Conservation (phyloP, 2,329 filamentous ascomycete species). For the Aspergillus awamori region DNA sequence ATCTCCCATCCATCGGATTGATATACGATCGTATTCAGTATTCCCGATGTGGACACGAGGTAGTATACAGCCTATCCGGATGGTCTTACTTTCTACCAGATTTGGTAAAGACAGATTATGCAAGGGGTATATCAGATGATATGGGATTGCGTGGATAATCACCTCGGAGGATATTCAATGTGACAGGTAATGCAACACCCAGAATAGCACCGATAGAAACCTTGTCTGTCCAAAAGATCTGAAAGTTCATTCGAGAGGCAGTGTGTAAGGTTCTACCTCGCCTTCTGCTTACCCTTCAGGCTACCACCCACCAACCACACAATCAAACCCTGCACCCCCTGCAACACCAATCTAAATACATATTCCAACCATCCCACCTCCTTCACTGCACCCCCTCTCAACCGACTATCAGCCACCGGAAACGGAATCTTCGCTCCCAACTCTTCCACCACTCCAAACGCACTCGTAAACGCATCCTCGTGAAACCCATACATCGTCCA, state of each 20-base stretch:
- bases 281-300: not conserved
- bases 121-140: too few species aligned
- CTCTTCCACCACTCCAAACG: not conserved
- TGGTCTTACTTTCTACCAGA: too few species aligned
- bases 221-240: not conserved
- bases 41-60: too few species aligned
- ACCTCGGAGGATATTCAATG: too few species aligned
- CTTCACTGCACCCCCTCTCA: not conserved
- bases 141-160: too few species aligned
- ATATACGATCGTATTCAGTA: too few species aligned
- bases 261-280: not conserved
- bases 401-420: not conserved
- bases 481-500: constrained; percentile 15
- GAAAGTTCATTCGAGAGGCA: too few species aligned
- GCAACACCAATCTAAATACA: not conserved
- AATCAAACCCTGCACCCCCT: not conserved
- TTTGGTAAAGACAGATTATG: too few species aligned
- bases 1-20: too few species aligned
- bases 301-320: not conserved
- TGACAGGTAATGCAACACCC: too few species aligned
- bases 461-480: constrained; percentile 12
- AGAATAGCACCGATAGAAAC: too few species aligned
- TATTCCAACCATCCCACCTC: not conserved
- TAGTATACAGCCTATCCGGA: too few species aligned
- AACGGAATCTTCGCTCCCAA: constrained; percentile 5